These are phyloP conservation scores for Globisporangium orthogonon DNA, from an alignment of 352 stramenopile species.

Conservation along the genomic window DNA sequence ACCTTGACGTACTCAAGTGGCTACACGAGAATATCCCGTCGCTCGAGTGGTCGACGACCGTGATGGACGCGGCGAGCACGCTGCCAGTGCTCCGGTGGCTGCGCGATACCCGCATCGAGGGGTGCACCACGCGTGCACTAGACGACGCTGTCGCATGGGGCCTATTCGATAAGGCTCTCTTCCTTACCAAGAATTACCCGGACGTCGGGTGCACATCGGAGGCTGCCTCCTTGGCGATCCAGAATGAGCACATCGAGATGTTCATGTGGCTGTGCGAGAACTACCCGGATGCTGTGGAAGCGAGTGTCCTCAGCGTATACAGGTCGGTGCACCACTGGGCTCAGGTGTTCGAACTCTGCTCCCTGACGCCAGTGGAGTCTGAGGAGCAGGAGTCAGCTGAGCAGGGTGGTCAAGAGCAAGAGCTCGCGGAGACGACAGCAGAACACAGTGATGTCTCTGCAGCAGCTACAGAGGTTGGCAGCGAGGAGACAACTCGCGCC, in stretches of 20 bases:
- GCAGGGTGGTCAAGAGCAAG: not conserved
- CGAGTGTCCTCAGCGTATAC: not conserved
- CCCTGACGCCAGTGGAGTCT: not conserved
- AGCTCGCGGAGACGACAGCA: not conserved
- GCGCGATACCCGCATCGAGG: not conserved
- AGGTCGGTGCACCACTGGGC: not conserved
- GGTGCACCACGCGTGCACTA: not conserved
- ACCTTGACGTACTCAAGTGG: constrained; percentile 8
- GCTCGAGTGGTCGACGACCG: not conserved
- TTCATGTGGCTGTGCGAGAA: constrained; percentile 4
- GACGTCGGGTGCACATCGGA: not conserved
- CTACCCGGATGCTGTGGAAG: not conserved
- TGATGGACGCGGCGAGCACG: not conserved
- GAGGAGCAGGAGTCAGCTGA: not conserved
- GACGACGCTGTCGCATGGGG: not conserved
- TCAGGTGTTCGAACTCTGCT: not conserved
- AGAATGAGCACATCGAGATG: not conserved
- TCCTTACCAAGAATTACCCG: not conserved
- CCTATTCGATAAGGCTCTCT: not conserved
- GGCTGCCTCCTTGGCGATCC: not conserved
- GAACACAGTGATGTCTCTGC: not conserved
- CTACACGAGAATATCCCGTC: not conserved
- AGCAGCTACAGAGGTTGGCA: not conserved
- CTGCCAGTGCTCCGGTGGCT: constrained; percentile 4
- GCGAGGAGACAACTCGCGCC: not conserved